phyloP scores from a whole-genome alignment of 345 rosid genomes.

The Nasturtium officinale region DNA sequence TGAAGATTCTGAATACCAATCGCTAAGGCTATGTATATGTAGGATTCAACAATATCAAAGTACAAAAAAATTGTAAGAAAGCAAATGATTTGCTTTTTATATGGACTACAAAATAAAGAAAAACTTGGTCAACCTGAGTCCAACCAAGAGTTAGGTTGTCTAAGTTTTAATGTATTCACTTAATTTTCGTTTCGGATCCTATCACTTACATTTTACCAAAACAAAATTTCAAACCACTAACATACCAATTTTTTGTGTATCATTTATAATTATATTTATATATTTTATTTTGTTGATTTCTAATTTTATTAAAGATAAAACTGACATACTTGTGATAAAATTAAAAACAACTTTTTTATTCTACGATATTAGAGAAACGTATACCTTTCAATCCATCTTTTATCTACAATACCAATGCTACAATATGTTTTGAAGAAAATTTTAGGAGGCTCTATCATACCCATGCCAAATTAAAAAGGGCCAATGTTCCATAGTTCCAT shows the following conservation, averaged over 20 bases:
- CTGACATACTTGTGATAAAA: too few species aligned
- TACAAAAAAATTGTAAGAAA: neutral
- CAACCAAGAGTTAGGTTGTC: constrained; percentile 21
- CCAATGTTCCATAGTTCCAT: neutral
- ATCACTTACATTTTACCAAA: too few species aligned
- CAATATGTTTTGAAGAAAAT: neutral
- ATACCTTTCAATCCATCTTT: too few species aligned
- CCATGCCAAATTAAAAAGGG: neutral
- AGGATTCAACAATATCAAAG: neutral
- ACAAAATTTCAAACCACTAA: too few species aligned
- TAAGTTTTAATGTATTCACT: constrained; percentile 5
- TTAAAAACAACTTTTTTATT: too few species aligned
- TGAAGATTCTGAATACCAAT: too few species aligned
- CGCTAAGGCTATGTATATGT: too few species aligned
- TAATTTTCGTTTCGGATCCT: constrained; percentile 5
- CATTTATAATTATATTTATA: too few species aligned
- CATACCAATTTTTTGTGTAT: too few species aligned
- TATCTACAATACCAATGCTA: neutral
- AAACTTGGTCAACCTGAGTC: neutral
- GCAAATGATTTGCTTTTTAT: neutral
- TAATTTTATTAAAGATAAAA: too few species aligned
- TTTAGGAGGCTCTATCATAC: neutral
- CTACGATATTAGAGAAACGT: too few species aligned
- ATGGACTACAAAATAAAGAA: neutral
- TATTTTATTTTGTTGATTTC: too few species aligned